These are phyloP conservation scores for Dispira parvispora DNA, from an alignment of 192 early-diverging fungal species.

Conservation along the genomic window DNA sequence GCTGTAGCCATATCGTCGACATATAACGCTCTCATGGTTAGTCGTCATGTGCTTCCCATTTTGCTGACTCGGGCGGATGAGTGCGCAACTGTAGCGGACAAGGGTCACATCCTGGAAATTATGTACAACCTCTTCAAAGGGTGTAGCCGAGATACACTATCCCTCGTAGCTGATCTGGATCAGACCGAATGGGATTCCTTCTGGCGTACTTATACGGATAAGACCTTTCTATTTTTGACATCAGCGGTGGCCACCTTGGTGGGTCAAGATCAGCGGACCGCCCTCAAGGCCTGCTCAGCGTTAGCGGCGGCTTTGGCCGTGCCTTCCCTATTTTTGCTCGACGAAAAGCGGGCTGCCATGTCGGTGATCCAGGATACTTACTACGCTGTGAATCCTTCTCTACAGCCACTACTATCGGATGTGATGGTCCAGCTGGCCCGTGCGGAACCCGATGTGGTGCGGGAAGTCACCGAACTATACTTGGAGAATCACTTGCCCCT, in stretches of 20 bases:
- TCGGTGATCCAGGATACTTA: neutral
- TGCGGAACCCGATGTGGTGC: neutral
- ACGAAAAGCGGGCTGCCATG: neutral
- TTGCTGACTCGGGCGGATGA: constrained; percentile 39
- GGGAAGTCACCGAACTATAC: neutral
- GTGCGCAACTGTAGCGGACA: constrained; percentile 36
- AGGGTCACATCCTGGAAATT: constrained; percentile 42
- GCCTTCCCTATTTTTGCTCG: neutral
- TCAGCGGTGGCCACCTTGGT: neutral
- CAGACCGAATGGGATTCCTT: neutral
- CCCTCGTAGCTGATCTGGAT: neutral
- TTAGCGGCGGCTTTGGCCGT: neutral
- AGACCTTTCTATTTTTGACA: neutral
- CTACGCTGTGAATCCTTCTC: neutral
- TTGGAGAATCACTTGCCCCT: neutral
- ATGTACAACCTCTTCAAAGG: constrained; percentile 58
- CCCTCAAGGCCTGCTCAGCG: neutral
- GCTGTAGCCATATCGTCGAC: constrained; percentile 30
- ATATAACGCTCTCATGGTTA: constrained; percentile 33
- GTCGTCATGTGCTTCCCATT: constrained; percentile 39
- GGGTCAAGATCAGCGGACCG: neutral
- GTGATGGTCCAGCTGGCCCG: neutral
- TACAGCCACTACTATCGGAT: neutral
- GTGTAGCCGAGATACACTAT: constrained; percentile 14
- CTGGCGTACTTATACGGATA: neutral